A percentile compares a stretch with the other conserved stretches of the same genome.
Evolutionary conservation across 2,329 filamentous ascomycete genomes (phyloP).

Genomic region (Colletotrichum navitas): DNA sequence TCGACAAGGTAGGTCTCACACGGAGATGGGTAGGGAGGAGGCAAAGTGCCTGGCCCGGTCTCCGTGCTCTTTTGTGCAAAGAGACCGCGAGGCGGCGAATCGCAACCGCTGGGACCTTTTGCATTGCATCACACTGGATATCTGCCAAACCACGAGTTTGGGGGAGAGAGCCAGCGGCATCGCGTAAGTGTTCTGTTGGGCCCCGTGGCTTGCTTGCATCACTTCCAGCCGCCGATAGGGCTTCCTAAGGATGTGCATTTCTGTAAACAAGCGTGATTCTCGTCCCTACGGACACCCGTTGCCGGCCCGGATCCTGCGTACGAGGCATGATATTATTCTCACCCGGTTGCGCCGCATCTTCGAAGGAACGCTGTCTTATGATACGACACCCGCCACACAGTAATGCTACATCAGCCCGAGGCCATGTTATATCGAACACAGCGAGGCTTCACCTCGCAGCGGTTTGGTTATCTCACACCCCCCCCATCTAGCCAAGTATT

Average conservation of each 20-base stretch:
- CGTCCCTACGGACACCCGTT: neutral
- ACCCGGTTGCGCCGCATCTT: neutral
- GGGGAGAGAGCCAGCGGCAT: slow-evolving; percentile 1
- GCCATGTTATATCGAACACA: too few species aligned
- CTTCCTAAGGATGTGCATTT: neutral
- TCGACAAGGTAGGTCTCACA: too few species aligned
- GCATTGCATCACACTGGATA: neutral
- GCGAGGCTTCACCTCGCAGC: neutral
- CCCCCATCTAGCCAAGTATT: neutral
- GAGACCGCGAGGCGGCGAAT: too few species aligned
- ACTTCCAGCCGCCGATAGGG: neutral
- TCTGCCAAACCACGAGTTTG: neutral
- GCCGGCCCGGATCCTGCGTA: neutral
- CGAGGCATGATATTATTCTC: neutral
- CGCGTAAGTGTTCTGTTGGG: neutral
- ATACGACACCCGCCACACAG: too few species aligned
- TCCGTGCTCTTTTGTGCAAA: neutral
- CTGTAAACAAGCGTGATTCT: neutral
- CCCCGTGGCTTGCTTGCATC: neutral
- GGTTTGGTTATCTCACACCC: neutral
- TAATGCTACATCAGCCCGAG: too few species aligned
- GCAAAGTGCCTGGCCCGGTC: too few species aligned
- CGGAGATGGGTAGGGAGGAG: neutral
- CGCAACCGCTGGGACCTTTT: neutral
- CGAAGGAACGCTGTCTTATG: too few species aligned